Evolutionary conservation across 306 rosid species (phyloP).

Genomic region (Quercus berberidifolia): DNA sequence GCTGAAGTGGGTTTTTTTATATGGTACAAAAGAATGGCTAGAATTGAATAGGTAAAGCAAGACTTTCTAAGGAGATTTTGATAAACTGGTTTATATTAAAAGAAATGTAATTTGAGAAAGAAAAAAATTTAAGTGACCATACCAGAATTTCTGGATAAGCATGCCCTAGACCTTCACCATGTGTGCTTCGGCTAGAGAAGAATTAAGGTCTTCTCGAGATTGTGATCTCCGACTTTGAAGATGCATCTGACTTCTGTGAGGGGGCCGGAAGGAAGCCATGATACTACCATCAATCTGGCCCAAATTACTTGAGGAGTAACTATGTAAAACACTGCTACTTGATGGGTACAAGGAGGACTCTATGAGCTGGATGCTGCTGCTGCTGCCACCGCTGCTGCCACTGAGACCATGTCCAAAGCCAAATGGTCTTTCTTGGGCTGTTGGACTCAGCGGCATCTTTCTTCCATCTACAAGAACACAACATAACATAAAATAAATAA

Average conservation of each 20-base stretch:
- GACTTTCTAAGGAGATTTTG: conserved; percentile 9
- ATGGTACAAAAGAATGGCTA: conserved; percentile 34
- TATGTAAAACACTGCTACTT: conserved; percentile 61
- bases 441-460: conserved; percentile 94
- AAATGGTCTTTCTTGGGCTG: conserved; percentile 56
- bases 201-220: conserved; percentile 88
- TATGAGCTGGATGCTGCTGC: conserved; percentile 61
- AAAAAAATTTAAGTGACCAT: conserved; percentile 26
- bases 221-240: conserved; percentile 96
- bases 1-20: conserved; percentile 20
- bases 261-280: conserved; percentile 73
- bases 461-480: conserved; percentile 65
- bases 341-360: conserved; percentile 67
- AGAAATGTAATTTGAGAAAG: conserved; percentile 12
- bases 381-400: conserved; percentile 25
- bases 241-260: conserved; percentile 82
- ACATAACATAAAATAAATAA: not conserved
- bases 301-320: conserved; percentile 77
- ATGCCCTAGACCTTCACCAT: conserved; percentile 58
- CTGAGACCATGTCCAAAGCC: conserved; percentile 44
- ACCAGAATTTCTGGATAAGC: conserved; percentile 43
- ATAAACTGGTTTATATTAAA: conserved; percentile 4
- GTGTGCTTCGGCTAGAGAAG: conserved; percentile 74
- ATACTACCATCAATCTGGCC: conserved; percentile 67
- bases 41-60: conserved; percentile 17